Conservation (phyloP, 306 rosid genomes). For the Medicago truncatula region DNA sequence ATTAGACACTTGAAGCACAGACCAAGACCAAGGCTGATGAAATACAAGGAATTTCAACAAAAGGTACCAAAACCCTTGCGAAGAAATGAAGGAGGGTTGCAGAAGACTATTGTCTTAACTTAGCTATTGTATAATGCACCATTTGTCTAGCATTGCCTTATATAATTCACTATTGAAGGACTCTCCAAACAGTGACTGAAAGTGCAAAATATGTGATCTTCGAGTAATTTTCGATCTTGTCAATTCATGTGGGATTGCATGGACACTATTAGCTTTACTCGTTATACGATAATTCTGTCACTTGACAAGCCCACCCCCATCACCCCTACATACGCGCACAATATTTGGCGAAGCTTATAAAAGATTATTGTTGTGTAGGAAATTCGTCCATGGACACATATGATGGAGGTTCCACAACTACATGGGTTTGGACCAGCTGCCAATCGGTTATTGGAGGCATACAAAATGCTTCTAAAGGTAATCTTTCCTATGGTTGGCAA, state of each 20-base stretch:
- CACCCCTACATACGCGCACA: neutral
- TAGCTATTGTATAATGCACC: neutral
- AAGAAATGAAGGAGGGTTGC: neutral
- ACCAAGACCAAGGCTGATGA: neutral
- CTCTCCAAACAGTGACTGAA: conserved; percentile 7
- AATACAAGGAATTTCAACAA: neutral
- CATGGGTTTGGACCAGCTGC: conserved; percentile 99
- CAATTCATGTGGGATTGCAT: neutral
- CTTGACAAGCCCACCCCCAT: neutral
- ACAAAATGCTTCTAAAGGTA: conserved; percentile 97
- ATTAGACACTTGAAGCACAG: neutral
- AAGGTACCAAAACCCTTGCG: neutral
- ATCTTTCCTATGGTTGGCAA: conserved; percentile 20
- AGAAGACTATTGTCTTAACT: neutral
- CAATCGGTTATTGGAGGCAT: conserved; percentile 91
- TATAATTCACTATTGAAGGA: neutral
- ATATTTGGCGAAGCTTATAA: conserved; percentile 18
- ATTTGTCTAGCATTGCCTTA: neutral
- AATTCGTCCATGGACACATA: conserved; percentile 99
- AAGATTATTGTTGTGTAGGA: conserved; percentile 56
- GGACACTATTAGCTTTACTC: neutral
- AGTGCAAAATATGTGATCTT: neutral
- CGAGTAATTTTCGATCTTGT: conserved; percentile 26
- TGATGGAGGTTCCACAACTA: conserved; percentile 99
- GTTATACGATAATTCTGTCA: conserved; percentile 20